Conservation (phyloP, 2,329 filamentous ascomycete species). For the Berkeleyomyces rouxiae region DNA sequence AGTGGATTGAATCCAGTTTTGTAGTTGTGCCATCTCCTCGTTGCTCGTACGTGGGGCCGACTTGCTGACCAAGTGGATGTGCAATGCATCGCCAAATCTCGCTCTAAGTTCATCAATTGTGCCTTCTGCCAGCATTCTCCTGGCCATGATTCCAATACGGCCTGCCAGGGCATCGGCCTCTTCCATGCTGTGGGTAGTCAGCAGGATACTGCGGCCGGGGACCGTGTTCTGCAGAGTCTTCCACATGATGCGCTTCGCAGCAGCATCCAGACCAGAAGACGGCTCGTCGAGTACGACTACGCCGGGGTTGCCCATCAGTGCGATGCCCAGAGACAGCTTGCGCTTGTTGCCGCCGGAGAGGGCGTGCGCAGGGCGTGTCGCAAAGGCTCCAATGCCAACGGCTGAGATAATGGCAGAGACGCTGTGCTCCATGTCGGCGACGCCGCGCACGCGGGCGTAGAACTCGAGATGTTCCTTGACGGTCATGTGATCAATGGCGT, state of each 20-base stretch:
- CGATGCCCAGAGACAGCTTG: constrained; percentile 80
- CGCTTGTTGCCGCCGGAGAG: constrained; percentile 84
- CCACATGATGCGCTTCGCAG: constrained; percentile 89
- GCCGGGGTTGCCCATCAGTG: constrained; percentile 78
- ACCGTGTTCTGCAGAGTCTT: constrained; percentile 59
- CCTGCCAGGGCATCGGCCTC: constrained; percentile 79
- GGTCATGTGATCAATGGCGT: constrained; percentile 82
- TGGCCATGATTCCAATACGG: constrained; percentile 71
- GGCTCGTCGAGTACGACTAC: constrained; percentile 84
- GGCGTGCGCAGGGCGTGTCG: constrained; percentile 56
- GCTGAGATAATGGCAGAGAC: constrained; percentile 63
- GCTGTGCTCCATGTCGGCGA: constrained; percentile 59
- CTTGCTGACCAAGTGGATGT: constrained; percentile 65
- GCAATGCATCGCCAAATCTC: constrained; percentile 60
- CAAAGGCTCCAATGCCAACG: constrained; percentile 58
- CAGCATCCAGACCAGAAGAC: constrained; percentile 74
- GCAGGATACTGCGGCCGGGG: constrained; percentile 61
- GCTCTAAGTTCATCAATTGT: constrained; percentile 54
- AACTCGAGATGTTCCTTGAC: constrained; percentile 74
- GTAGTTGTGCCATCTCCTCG: constrained; percentile 50
- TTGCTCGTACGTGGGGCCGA: constrained; percentile 56
- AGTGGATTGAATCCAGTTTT: constrained; percentile 43
- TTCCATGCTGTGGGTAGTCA: constrained; percentile 92
- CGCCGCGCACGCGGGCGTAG: constrained; percentile 71
- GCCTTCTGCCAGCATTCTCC: constrained; percentile 71